Percentiles rank a stretch among this genome's conserved stretches.
Conservation (phyloP, 208 protist species). For the Trypanosoma theileri region DNA sequence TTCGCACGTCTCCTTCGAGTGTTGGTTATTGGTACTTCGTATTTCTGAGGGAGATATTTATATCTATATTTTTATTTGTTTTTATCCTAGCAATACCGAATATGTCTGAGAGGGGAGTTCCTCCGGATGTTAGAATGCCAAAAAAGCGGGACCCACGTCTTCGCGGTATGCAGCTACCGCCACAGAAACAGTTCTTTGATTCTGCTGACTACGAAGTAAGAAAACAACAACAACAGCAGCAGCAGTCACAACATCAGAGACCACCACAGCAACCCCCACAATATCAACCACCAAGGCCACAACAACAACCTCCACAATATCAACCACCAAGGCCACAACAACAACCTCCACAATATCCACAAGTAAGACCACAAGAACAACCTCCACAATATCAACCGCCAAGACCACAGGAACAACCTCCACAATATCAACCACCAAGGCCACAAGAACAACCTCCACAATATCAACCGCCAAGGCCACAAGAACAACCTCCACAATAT, state of each 20-base stretch:
- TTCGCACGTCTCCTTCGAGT: too few relatives aligned
- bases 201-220: conserved; percentile 88
- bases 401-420: background rate
- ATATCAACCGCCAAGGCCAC: background rate
- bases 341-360: background rate
- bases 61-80: background rate
- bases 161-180: conserved; percentile 67
- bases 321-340: background rate
- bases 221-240: conserved; percentile 54
- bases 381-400: background rate
- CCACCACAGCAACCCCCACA: conserved; percentile 14
- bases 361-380: background rate
- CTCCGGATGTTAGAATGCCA: conserved; percentile 82
- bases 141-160: conserved; percentile 87
- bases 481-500: too few relatives aligned
- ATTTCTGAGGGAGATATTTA: too few relatives aligned
- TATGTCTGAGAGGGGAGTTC: conserved; percentile 26
- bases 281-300: background rate
- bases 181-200: conserved; percentile 82
- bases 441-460: background rate
- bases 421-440: background rate
- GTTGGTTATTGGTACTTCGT: too few relatives aligned
- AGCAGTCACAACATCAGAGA: background rate
- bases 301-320: background rate
- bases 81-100: background rate